These are phyloP conservation scores for Sindora glabra DNA, from an alignment of 306 rosid species.

Conservation along the genomic window DNA sequence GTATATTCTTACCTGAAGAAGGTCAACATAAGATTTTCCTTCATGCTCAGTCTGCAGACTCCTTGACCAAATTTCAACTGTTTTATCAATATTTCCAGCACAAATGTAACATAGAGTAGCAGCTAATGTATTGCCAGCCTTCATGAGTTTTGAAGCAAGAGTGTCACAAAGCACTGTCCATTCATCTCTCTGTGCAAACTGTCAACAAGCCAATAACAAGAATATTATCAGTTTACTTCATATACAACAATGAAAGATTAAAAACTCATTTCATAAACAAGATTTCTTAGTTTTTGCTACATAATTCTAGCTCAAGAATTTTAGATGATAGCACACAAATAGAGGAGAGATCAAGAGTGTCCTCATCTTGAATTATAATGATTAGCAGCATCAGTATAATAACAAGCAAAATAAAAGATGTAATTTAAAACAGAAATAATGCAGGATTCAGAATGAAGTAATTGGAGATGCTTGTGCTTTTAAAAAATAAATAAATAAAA, in stretches of 20 bases:
- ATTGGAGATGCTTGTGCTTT: background rate
- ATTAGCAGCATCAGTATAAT: background rate
- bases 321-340: slow-evolving; percentile 5
- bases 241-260: too few relatives aligned
- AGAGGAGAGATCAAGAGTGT: background rate
- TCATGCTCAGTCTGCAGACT: slow-evolving; percentile 55
- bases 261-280: too few relatives aligned
- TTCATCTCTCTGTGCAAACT: slow-evolving; percentile 94
- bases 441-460: background rate
- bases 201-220: slow-evolving; percentile 24
- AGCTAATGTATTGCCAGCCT: slow-evolving; percentile 81
- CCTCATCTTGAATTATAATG: slow-evolving; percentile 4
- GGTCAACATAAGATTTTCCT: slow-evolving; percentile 85
- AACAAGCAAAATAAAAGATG: background rate
- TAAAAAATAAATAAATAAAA: background rate
- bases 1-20: slow-evolving; percentile 71
- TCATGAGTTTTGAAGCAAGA: slow-evolving; percentile 87
- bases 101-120: slow-evolving; percentile 96
- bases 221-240: too few relatives aligned
- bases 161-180: slow-evolving; percentile 95
- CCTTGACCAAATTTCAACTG: slow-evolving; percentile 97
- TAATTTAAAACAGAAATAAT: background rate
- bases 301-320: too few relatives aligned
- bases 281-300: too few relatives aligned
- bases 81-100: slow-evolving; percentile 95